Evolutionary conservation across 2,329 filamentous ascomycete genomes (phyloP).

Genomic region (Colletotrichum sp.): DNA sequence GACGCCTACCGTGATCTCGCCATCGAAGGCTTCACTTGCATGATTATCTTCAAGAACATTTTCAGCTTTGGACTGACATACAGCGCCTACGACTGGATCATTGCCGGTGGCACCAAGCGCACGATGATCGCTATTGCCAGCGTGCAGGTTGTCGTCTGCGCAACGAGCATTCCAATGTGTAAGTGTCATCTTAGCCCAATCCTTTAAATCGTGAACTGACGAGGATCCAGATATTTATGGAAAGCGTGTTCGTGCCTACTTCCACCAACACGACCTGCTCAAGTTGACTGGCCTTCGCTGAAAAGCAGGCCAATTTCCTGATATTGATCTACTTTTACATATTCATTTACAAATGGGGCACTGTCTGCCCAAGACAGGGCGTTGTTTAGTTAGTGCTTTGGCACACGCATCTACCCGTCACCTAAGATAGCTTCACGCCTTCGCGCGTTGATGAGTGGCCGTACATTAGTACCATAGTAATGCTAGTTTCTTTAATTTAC

Average conservation of each 20-base stretch:
- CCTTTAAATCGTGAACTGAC: not conserved
- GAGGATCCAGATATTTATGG: slow-evolving; percentile 71
- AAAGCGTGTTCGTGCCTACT: slow-evolving; percentile 78
- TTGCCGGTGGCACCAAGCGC: slow-evolving; percentile 63
- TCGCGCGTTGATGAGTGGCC: not conserved
- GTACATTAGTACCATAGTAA: not conserved
- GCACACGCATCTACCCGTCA: not conserved
- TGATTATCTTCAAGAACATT: slow-evolving; percentile 93
- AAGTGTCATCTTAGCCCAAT: slow-evolving; percentile 46
- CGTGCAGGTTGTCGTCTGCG: slow-evolving; percentile 79
- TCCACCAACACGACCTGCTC: slow-evolving; percentile 76
- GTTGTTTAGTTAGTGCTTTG: not conserved
- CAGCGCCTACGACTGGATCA: slow-evolving; percentile 84
- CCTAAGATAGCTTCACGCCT: not conserved
- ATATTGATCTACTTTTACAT: not conserved
- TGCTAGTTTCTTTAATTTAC: not conserved
- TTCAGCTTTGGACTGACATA: slow-evolving; percentile 89
- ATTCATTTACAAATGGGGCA: not conserved
- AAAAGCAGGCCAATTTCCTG: not conserved
- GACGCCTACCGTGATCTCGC: slow-evolving; percentile 89
- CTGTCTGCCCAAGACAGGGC: too few relatives aligned
- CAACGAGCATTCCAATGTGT: slow-evolving; percentile 80
- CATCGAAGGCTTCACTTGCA: slow-evolving; percentile 87
- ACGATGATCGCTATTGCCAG: slow-evolving; percentile 75
- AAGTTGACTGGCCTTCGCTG: slow-evolving; percentile 44